Evolutionary conservation across 192 early-diverging fungal species (phyloP), one percentile per base, ranked within the genome.

Genomic region (Chytriomyces confervae): DNA sequence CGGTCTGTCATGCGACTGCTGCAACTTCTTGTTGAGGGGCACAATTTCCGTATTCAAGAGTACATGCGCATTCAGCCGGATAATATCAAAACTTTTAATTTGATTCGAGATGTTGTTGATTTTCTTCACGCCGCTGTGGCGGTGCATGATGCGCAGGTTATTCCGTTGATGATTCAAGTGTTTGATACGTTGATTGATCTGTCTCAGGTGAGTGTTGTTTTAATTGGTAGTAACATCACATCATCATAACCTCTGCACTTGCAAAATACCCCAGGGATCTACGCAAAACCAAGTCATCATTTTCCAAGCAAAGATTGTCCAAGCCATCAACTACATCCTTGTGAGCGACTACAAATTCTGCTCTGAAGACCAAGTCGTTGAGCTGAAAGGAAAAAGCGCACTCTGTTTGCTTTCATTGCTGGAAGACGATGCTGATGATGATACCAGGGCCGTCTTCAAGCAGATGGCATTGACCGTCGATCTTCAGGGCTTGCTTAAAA

Each of bases 141-240:
- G 6, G 11, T 83, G 6, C 72, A 77, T 5, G 66, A n/a, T 7
- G 61, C 13, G 16, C 63, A 62, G 36, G 62, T 82, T 6, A 36
- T 81, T 10, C 75, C 80, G 9, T 43, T 83, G 23, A 72, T 83
- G 6, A 75, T 83, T 69, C 82, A 83, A 67, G 82, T 78, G 16
- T 82, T 83, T 71, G 80, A 83, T 62, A 83, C 82, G 7, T 50
- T 83, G n/a, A 83, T 81, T 51, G 82, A 83, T 63, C 50, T 83
- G 7, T 77, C 79, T 5, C 82, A 83, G 53, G 81, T 80, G 69
- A 7, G 16, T 0, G 50, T 5, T 57, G 3, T 57, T 36, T 36
- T 36, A 36, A 36, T 36, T 4, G 53, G 16, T 20, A 57, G 53
- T 57, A 47, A 5, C 44, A 18, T 49, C 47, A 20, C 47, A 36